phyloP scores from a whole-genome alignment of 2,329 filamentous ascomycete genomes.

The Colletotrichum sp. region DNA sequence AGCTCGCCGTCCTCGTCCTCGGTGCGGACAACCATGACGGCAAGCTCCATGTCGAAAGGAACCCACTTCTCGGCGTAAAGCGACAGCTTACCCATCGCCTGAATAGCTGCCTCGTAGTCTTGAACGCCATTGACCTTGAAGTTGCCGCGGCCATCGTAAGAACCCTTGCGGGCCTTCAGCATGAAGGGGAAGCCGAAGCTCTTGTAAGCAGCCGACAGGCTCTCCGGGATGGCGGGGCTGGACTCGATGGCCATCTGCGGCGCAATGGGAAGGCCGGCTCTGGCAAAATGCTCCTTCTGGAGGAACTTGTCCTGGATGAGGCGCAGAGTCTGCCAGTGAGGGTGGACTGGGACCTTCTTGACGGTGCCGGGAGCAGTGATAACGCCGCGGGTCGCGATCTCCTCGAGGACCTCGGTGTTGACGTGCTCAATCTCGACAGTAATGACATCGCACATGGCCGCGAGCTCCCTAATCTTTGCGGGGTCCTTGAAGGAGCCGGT shows the following conservation, averaged over 20 bases:
- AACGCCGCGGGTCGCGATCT: constrained; percentile 72
- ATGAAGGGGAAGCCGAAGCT: constrained; percentile 84
- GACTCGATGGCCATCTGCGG: constrained; percentile 68
- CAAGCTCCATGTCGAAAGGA: constrained; percentile 83
- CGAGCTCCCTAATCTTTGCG: constrained; percentile 79
- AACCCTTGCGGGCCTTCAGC: constrained; percentile 89
- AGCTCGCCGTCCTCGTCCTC: constrained; percentile 65
- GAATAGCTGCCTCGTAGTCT: constrained; percentile 66
- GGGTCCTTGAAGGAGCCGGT: constrained; percentile 88
- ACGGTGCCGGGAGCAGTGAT: constrained; percentile 48
- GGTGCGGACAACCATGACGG: constrained; percentile 94
- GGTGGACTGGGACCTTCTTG: constrained; percentile 70
- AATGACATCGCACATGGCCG: constrained; percentile 76
- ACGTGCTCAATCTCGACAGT: constrained; percentile 97
- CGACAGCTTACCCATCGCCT: constrained; percentile 71
- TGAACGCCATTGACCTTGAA: constrained; percentile 50
- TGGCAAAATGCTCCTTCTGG: constrained; percentile 81
- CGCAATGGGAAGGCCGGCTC: constrained; percentile 73
- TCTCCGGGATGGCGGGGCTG: constrained; percentile 58
- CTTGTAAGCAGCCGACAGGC: constrained; percentile 66
- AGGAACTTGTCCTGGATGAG: constrained; percentile 93
- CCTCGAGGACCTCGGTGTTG: constrained; percentile 86
- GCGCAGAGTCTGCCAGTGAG: constrained; percentile 84
- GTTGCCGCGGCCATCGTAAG: constrained; percentile 87
- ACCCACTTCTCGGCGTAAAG: constrained; percentile 93